These are phyloP conservation scores for Cercophora sp. DNA, from an alignment of 495 filamentous ascomycete species.

Conservation along the genomic window DNA sequence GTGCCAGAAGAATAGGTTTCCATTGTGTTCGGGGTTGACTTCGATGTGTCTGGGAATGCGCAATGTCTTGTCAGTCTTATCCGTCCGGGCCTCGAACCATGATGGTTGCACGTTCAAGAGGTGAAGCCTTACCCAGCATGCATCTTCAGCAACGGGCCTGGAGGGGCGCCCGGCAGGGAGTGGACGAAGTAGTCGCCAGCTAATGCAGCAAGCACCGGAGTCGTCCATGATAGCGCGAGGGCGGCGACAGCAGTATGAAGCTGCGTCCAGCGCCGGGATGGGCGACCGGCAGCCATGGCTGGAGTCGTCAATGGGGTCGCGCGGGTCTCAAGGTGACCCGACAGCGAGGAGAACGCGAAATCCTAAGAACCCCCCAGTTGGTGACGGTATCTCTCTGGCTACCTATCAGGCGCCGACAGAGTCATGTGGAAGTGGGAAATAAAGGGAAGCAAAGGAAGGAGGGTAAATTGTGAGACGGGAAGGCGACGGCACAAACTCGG, in stretches of 20 bases:
- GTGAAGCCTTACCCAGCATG: slow-evolving; percentile 89
- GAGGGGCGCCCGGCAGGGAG: slow-evolving; percentile 78
- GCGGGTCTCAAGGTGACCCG: slow-evolving; percentile 4
- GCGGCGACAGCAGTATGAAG: slow-evolving; percentile 31
- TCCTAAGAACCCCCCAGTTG: neutral
- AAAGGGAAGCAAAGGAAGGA: neutral
- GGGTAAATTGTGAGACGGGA: slow-evolving; percentile 4
- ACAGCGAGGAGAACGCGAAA: neutral
- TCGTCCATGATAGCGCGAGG: slow-evolving; percentile 32
- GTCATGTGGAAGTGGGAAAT: slow-evolving; percentile 9
- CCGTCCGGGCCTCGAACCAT: too few relatives aligned
- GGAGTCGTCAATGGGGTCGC: slow-evolving; percentile 4
- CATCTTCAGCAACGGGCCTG: slow-evolving; percentile 84
- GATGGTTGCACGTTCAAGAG: too few relatives aligned
- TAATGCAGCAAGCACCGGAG: slow-evolving; percentile 37
- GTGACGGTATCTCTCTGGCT: slow-evolving; percentile 13
- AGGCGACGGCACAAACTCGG: neutral
- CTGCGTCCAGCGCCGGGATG: slow-evolving; percentile 32
- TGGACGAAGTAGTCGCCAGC: slow-evolving; percentile 89
- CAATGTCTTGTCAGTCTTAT: too few relatives aligned
- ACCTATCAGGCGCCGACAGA: slow-evolving; percentile 11
- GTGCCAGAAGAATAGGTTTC: slow-evolving; percentile 98
- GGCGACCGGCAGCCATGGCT: slow-evolving; percentile 24
- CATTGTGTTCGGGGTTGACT: slow-evolving; percentile 74
- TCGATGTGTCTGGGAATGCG: slow-evolving; percentile 79